Conservation (phyloP, 768 basidiomycete genomes). For the Pleurotus platypus region DNA sequence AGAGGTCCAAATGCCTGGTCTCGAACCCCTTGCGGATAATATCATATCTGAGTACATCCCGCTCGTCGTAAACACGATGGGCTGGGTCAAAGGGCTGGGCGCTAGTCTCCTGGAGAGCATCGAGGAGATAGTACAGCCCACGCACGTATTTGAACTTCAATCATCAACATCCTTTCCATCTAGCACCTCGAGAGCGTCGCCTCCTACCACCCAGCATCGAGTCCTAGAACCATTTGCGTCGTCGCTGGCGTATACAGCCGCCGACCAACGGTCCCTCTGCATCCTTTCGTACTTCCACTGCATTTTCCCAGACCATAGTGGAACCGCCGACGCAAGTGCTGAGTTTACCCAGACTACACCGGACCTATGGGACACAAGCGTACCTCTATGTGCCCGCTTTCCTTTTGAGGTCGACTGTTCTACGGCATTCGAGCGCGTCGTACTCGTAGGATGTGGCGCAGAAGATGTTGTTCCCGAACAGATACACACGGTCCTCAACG, state of each 20-base stretch:
- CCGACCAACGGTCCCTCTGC: slow-evolving; percentile 69
- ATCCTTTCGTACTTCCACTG: slow-evolving; percentile 80
- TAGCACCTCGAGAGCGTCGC: not conserved
- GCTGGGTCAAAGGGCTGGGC: slow-evolving; percentile 94
- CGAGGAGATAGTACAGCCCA: slow-evolving; percentile 60
- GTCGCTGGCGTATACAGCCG: slow-evolving; percentile 43
- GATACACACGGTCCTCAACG: slow-evolving; percentile 69
- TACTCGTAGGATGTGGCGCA: slow-evolving; percentile 67
- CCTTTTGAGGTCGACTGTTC: slow-evolving; percentile 72
- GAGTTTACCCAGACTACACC: slow-evolving; percentile 34
- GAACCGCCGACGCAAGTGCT: slow-evolving; percentile 10
- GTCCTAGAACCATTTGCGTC: slow-evolving; percentile 42
- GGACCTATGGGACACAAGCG: slow-evolving; percentile 58
- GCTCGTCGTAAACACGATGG: slow-evolving; percentile 93
- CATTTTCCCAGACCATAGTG: slow-evolving; percentile 20
- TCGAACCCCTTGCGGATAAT: slow-evolving; percentile 21
- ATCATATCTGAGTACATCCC: slow-evolving; percentile 64
- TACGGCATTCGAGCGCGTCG: slow-evolving; percentile 55
- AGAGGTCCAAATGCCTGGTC: slow-evolving; percentile 55
- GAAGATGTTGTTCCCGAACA: slow-evolving; percentile 80
- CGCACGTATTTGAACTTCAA: slow-evolving; percentile 54
- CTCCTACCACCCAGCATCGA: slow-evolving; percentile 26
- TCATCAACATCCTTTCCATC: slow-evolving; percentile 15
- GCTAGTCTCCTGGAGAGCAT: slow-evolving; percentile 72
- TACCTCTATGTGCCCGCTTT: slow-evolving; percentile 61